phyloP scores from a whole-genome alignment of 179 eudicot genomes.

The Beta corolliflora region DNA sequence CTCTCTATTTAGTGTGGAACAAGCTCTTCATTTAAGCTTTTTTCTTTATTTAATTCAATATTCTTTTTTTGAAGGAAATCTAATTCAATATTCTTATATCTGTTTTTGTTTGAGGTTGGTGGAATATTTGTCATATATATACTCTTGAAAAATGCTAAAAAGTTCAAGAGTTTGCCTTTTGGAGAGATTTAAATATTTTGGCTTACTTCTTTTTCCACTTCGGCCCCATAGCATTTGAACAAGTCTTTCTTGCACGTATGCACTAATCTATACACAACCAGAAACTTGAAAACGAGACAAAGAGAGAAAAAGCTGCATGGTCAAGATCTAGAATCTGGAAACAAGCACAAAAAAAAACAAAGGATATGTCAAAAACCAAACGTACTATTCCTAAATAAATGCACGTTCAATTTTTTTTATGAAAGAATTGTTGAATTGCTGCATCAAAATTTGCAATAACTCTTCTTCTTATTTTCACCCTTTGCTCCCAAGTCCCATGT shows the following conservation, averaged over 20 bases:
- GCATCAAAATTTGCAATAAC: background rate
- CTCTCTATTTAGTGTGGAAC: too few species aligned
- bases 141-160: background rate
- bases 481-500: background rate
- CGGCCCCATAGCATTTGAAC: background rate
- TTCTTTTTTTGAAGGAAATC: background rate
- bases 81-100: background rate
- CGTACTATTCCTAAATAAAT: background rate
- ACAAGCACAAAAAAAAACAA: constrained; percentile 2
- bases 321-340: constrained; percentile 3
- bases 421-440: too few species aligned
- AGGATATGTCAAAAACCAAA: background rate
- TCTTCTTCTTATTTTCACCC: too few species aligned
- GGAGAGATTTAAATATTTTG: background rate
- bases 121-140: background rate
- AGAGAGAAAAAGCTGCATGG: background rate
- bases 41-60: background rate
- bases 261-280: background rate
- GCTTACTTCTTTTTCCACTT: constrained; percentile 3
- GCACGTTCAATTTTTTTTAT: background rate
- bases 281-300: background rate
- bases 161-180: background rate
- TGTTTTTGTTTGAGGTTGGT: background rate
- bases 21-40: background rate
- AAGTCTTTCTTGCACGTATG: constrained; percentile 19